Evolutionary conservation across 352 stramenopile species (phyloP).

Genomic region (Pythium insidiosum): DNA sequence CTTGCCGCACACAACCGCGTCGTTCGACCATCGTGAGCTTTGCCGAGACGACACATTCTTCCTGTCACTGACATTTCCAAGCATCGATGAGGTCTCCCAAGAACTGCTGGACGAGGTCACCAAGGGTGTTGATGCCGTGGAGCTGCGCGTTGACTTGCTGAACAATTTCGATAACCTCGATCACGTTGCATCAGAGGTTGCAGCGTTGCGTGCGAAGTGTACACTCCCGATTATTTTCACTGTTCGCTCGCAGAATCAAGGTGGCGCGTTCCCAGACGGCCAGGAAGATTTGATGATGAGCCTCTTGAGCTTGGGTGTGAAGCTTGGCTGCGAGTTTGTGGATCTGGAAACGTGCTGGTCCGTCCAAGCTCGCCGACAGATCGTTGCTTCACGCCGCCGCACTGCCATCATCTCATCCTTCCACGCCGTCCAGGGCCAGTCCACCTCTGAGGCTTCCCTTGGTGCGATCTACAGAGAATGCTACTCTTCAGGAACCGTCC

Average conservation of each 20-base stretch:
- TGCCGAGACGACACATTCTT: slow-evolving; percentile 65
- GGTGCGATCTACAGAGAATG: slow-evolving; percentile 62
- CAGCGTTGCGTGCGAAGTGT: slow-evolving; percentile 80
- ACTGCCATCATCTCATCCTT: slow-evolving; percentile 73
- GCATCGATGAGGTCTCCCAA: slow-evolving; percentile 39
- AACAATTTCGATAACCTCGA: slow-evolving; percentile 32
- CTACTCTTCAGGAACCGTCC: slow-evolving; percentile 54
- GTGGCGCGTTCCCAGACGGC: slow-evolving; percentile 91
- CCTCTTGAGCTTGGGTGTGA: slow-evolving; percentile 87
- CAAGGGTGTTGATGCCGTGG: slow-evolving; percentile 90
- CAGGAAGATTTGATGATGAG: slow-evolving; percentile 79
- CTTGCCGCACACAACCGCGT: slow-evolving; percentile 28
- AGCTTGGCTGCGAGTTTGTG: slow-evolving; percentile 92
- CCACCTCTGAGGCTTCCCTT: slow-evolving; percentile 35
- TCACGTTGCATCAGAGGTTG: slow-evolving; percentile 66
- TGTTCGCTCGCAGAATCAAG: slow-evolving; percentile 91
- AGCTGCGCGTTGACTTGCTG: slow-evolving; percentile 94
- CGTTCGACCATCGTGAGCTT: slow-evolving; percentile 43
- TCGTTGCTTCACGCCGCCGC: slow-evolving; percentile 33
- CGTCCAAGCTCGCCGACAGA: slow-evolving; percentile 45
- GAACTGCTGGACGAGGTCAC: slow-evolving; percentile 41
- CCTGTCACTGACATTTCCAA: slow-evolving; percentile 65
- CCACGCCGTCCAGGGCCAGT: slow-evolving; percentile 49
- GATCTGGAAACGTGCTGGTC: slow-evolving; percentile 93
- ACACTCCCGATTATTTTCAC: slow-evolving; percentile 95